Conservation (phyloP, 2,329 filamentous ascomycete genomes). For the Paraconiothyrium brasiliense region DNA sequence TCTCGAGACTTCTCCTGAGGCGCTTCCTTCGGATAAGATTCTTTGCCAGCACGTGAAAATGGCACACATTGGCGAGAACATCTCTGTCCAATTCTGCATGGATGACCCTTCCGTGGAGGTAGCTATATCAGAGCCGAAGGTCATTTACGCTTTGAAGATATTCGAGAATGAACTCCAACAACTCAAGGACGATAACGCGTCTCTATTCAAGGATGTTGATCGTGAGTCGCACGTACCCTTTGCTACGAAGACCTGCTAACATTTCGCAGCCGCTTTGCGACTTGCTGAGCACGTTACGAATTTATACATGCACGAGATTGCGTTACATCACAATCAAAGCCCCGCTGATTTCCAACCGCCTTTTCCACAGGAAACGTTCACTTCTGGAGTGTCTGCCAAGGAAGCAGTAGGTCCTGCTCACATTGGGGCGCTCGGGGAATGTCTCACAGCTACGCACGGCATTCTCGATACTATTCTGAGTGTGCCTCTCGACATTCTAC, state of each 20-base stretch:
- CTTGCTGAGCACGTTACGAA: slow-evolving; percentile 59
- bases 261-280: slow-evolving; percentile 46
- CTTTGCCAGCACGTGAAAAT: slow-evolving; percentile 68
- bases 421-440: slow-evolving; percentile 58
- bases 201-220: slow-evolving; percentile 49
- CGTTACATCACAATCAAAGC: slow-evolving; percentile 56
- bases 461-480: slow-evolving; percentile 61
- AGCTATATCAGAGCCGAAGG: slow-evolving; percentile 63
- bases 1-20: slow-evolving; percentile 65
- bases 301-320: slow-evolving; percentile 62
- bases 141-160: slow-evolving; percentile 63
- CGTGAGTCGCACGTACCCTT: slow-evolving; percentile 33
- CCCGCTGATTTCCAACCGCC: slow-evolving; percentile 56
- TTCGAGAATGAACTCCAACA: slow-evolving; percentile 62
- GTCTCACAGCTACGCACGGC: slow-evolving; percentile 56
- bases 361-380: slow-evolving; percentile 53
- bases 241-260: not conserved
- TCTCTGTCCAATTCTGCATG: slow-evolving; percentile 66
- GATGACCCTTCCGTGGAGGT: slow-evolving; percentile 62
- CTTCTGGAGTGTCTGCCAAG: slow-evolving; percentile 49
- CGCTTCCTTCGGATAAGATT: slow-evolving; percentile 64
- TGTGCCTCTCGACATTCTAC: slow-evolving; percentile 56
- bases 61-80: slow-evolving; percentile 66
- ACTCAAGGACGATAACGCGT: slow-evolving; percentile 45
- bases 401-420: slow-evolving; percentile 58